Evolutionary conservation across 495 filamentous ascomycete species (phyloP), one percentile per base, ranked within the genome.

Genomic region (Neurospora terricola): DNA sequence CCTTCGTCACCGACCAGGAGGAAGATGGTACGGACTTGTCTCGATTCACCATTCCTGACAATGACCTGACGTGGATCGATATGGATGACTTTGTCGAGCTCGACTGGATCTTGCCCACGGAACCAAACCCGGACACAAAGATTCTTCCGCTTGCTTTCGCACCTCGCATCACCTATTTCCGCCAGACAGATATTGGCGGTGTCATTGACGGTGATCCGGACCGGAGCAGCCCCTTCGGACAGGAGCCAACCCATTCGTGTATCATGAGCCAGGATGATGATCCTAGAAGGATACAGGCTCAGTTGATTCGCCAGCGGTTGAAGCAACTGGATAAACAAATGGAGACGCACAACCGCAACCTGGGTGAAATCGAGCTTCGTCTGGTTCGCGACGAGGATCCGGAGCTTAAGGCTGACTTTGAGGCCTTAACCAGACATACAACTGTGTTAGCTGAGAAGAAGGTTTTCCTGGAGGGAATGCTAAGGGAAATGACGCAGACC

Each of bases 41-140:
- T 21, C 89, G 91, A 38, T 98, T 98, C 79, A 94, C 90, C 1
- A 97, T 99, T 72, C 94, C 94, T 0, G 96, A 99, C 78, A 93
- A 94, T 43, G 96, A 99, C 80, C 88, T 93, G 76, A 91, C 89
- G 71, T 99, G 96, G 96, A 91, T 98, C 77, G 96, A 99, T 79
- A 98, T 98, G 94, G 96, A 99, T 81, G 96, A 99, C 79, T 98
- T 98, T 83, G 93, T 98, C 36, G 96, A 99, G 80, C 85, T 98
- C 11, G 96, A 97, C 79, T 98, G 95, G 94, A 92, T 97, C 72
- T 83, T 98, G 21, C 95, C 96, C 1, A 92, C 92, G 36, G 92
- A 96, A 76, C 91, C 92, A 36, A 94, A 97, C 73, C 96, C 96
- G 27, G 91, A 96, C 72, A 97, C 95, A 2, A 93, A 93, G 77